Percentiles rank a stretch among this genome's conserved stretches.
Conservation (phyloP, 164 flowering plant species). For the Warburgia ugandensis region DNA sequence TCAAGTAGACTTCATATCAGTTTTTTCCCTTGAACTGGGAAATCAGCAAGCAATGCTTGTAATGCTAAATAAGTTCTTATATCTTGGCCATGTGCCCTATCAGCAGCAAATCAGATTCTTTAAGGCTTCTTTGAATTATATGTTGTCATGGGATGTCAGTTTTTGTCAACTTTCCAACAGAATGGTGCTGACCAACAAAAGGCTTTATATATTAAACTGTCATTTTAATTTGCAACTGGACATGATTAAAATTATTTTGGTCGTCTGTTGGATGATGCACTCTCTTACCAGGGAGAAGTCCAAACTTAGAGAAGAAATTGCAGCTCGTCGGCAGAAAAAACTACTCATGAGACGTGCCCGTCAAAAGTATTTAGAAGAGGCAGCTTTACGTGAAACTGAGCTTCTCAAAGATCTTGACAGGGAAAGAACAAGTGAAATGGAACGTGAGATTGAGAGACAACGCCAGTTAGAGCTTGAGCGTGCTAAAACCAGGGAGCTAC, state of each 20-base stretch:
- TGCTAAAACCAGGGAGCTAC: conserved; percentile 81
- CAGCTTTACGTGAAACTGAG: conserved; percentile 68
- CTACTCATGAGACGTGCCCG: conserved; percentile 51
- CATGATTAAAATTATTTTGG: conserved; percentile 2
- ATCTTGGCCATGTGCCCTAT: too few species aligned
- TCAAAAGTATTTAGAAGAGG: conserved; percentile 66
- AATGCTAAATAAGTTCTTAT: too few species aligned
- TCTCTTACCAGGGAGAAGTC: conserved; percentile 57
- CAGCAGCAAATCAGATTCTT: too few species aligned
- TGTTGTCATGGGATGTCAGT: too few species aligned
- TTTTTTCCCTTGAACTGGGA: too few species aligned
- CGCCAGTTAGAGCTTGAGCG: conserved; percentile 69
- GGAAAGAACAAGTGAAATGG: conserved; percentile 59
- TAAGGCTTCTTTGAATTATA: too few species aligned
- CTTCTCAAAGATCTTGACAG: conserved; percentile 80
- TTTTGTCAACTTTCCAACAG: too few species aligned
- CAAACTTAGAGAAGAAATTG: conserved; percentile 63
- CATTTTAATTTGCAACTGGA: too few species aligned
- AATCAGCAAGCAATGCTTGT: too few species aligned
- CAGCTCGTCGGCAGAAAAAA: conserved; percentile 66
- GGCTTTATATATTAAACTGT: too few species aligned
- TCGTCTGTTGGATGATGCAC: conserved; percentile 7
- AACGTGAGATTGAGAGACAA: conserved; percentile 82
- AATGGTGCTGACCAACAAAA: too few species aligned
- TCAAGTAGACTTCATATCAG: too few species aligned